Evolutionary conservation across 768 basidiomycete species (phyloP), one percentile per base, ranked within the genome.

Genomic region (Amanita exitialis): DNA sequence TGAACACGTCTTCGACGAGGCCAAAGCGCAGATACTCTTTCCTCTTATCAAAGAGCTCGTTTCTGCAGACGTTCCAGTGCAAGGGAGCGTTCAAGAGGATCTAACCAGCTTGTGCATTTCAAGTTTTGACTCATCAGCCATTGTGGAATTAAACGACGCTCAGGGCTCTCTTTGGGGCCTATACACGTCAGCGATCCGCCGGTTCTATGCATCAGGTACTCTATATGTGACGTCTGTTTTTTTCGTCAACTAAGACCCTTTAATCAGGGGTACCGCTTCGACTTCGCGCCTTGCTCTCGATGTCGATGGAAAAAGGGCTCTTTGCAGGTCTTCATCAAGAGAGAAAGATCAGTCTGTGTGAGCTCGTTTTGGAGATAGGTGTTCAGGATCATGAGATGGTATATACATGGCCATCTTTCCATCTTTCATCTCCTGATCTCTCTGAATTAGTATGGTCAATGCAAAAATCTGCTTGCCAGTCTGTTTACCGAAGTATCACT

Each of bases 311-410:
- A 57, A 63, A 67, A 20, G 81, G 78, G 2, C 63, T 91, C 2
- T 87, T 87, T 59, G 59, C 59, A 2, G 64, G 62, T 34, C 66
- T 94, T 35, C 67, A 63, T 10, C 57, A 72, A 13, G 76, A 79
- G 21, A 79, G 73, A 34, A 77, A 82, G 58, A 61, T 77, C 2
- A 72, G 77, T 47, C 57, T 88, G 2, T 80, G 80, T 54, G 64
- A 73, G 12, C 52, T 75, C 3, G 60, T 92, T n/a, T 61, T 93
- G 23, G 69, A 75, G 12, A 65, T 76, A 30, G 78, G 79, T 1
- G 59, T 68, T 1, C 66, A 71, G 52, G 70, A 77, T 51, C 61
- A 68, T 0, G 73, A 79, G 10, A 61, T 69, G 27, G 86, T 86
- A 54, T 32, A 23, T 61, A 77, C 54, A 37, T 47, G 1, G 20